Percentiles rank a stretch among this genome's conserved stretches.
phyloP scores from a whole-genome alignment of 139 green algal genomes.

The Nannochloris sp. region DNA sequence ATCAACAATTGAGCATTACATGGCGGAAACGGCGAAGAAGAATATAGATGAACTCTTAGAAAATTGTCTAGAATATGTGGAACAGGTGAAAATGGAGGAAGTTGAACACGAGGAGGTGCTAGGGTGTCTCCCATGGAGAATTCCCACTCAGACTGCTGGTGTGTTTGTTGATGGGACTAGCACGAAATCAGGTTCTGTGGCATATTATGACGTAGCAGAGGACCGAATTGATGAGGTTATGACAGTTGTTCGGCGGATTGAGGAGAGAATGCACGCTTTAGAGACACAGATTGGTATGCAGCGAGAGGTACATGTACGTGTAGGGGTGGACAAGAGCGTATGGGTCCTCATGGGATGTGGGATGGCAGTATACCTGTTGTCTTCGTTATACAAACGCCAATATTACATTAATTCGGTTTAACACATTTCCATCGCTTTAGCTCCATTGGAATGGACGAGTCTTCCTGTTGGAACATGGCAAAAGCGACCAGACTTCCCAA shows the following conservation, averaged over 20 bases:
- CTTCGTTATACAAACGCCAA: too few relatives aligned
- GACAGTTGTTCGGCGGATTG: background rate
- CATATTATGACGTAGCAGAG: background rate
- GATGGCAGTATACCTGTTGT: too few relatives aligned
- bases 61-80: background rate
- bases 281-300: too few relatives aligned
- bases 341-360: too few relatives aligned
- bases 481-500: constrained; percentile 46
- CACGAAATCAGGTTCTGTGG: background rate
- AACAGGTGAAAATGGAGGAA: background rate
- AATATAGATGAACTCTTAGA: constrained; percentile 15
- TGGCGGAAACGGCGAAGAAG: constrained; percentile 10
- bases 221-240: background rate
- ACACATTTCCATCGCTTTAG: constrained; percentile 33
- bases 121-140: background rate
- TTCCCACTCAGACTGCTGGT: background rate
- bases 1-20: constrained; percentile 25
- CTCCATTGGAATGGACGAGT: constrained; percentile 31
- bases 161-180: background rate
- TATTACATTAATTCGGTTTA: constrained; percentile 3
- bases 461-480: constrained; percentile 35
- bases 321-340: too few relatives aligned
- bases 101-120: background rate
- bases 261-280: background rate
- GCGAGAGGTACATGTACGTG: too few relatives aligned